These are phyloP conservation scores for Chalciporus sp. DNA, from an alignment of 1,284 basidiomycete species.

Conservation along the genomic window DNA sequence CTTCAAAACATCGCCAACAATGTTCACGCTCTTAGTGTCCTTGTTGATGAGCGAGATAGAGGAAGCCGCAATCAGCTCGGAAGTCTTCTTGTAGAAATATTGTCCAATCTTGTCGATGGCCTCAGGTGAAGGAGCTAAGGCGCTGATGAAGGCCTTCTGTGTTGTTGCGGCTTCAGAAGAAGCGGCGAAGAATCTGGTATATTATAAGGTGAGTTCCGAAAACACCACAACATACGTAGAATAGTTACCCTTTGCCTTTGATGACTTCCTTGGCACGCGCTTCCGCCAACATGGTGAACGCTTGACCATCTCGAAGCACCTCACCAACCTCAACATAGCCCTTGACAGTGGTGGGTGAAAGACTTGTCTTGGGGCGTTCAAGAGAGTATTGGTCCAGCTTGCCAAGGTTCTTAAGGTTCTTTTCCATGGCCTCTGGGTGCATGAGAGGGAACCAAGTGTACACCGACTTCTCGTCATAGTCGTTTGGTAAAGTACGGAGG, in stretches of 20 bases:
- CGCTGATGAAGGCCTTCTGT: slow-evolving; percentile 50
- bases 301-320: slow-evolving; percentile 49
- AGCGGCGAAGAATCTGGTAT: slow-evolving; percentile 57
- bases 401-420: slow-evolving; percentile 56
- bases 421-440: slow-evolving; percentile 70
- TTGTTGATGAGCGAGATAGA: slow-evolving; percentile 58
- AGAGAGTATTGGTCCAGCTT: slow-evolving; percentile 55
- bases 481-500: slow-evolving; percentile 69
- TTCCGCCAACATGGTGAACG: slow-evolving; percentile 53
- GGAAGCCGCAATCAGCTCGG: slow-evolving; percentile 51
- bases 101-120: slow-evolving; percentile 50
- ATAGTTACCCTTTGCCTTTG: slow-evolving; percentile 56
- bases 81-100: slow-evolving; percentile 66
- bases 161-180: slow-evolving; percentile 47
- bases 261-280: slow-evolving; percentile 53
- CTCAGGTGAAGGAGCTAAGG: slow-evolving; percentile 49
- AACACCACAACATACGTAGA: background rate
- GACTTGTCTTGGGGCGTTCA: slow-evolving; percentile 42
- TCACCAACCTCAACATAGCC: slow-evolving; percentile 55
- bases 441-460: slow-evolving; percentile 89
- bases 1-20: slow-evolving; percentile 72
- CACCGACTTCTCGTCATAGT: slow-evolving; percentile 68
- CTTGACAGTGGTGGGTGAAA: slow-evolving; percentile 37
- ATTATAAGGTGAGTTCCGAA: background rate
- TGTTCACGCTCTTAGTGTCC: slow-evolving; percentile 57